phyloP scores from a whole-genome alignment of 2,329 filamentous ascomycete genomes.

The Gnomoniopsis smithogilvyi region DNA sequence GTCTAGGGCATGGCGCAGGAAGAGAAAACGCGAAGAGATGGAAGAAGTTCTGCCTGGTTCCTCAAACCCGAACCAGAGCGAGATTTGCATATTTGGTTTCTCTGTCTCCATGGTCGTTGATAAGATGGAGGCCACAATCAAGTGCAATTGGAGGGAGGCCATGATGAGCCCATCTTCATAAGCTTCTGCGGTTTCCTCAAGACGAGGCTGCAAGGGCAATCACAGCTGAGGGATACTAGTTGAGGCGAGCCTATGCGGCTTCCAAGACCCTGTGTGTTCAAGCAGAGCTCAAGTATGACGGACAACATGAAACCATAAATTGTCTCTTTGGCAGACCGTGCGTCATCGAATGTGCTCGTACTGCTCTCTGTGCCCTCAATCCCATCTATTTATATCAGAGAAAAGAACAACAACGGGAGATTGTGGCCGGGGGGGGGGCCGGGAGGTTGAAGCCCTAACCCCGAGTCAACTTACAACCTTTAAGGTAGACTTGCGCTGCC shows the following conservation, averaged over 20 bases:
- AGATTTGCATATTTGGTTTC: slow-evolving; percentile 54
- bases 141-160: slow-evolving; percentile 70
- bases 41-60: slow-evolving; percentile 6
- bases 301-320: no score
- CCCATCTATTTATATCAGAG: no score
- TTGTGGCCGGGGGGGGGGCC: no score
- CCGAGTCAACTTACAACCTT: not conserved
- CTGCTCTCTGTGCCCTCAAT: no score
- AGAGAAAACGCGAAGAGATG: slow-evolving; percentile 38
- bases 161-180: slow-evolving; percentile 72
- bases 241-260: not conserved
- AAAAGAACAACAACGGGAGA: no score
- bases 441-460: not conserved
- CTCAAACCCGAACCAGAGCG: slow-evolving; percentile 23
- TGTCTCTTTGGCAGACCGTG: no score
- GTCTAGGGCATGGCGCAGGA: slow-evolving; percentile 70
- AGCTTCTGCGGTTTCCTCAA: slow-evolving; percentile 83
- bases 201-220: slow-evolving; percentile 37
- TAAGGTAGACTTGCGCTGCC: not conserved
- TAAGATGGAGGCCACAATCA: slow-evolving; percentile 40
- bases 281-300: no score
- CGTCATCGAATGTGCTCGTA: no score
- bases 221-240: not conserved
- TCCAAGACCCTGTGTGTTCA: not conserved
- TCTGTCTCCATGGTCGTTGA: slow-evolving; percentile 46